Evolutionary conservation across 2,329 filamentous ascomycete genomes (phyloP), one percentile per base, ranked within the genome.

Genomic region (Monosporascus sp.): DNA sequence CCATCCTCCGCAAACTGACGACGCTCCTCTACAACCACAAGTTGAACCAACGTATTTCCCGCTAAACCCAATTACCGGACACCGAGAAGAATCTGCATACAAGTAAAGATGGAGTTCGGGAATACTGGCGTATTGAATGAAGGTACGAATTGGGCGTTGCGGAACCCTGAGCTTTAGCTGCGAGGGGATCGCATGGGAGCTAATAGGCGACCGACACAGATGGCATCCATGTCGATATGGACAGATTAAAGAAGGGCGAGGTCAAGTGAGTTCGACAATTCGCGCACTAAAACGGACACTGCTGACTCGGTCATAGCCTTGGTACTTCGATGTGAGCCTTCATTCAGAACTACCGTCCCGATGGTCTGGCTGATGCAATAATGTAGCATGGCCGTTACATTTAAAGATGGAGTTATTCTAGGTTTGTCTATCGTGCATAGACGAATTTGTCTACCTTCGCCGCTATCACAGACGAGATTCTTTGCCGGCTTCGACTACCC

Each of bases 151-250:
- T 40, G 41, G 48, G 40, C 54, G 40, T 58, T 55, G 54, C 59
- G 51, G 51, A 40, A 51, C 49, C 20, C 41, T 38, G 22, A 55
- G 51, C 49, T 51, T 57, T 57, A 61, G 60, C 64, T 65, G 51
- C 64, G 56, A 26, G 52, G 7, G 17, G 14, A 22, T n/a, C 22
- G 22, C 51, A 49, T 46, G 41, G 19, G 37, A 49, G 56, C 65
- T 71, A 55, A 71, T 52, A 24, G 24, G 17, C 46, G 51, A 19
- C 41, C 50, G 45, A 40, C 52, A 48, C 67, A 97, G 94, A 99
- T 92, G 94, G 94, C 72, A 97, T 99, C 72, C 94, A 99, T 73
- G 81, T 99, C 65, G 94, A 99, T 71, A 99, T 99, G 94, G 90
- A 97, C 68, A 88, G 94, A 69, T 78, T 99, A 74, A 99, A 99